Conservation (phyloP, 345 rosid genomes). For the Passiflora organensis region DNA sequence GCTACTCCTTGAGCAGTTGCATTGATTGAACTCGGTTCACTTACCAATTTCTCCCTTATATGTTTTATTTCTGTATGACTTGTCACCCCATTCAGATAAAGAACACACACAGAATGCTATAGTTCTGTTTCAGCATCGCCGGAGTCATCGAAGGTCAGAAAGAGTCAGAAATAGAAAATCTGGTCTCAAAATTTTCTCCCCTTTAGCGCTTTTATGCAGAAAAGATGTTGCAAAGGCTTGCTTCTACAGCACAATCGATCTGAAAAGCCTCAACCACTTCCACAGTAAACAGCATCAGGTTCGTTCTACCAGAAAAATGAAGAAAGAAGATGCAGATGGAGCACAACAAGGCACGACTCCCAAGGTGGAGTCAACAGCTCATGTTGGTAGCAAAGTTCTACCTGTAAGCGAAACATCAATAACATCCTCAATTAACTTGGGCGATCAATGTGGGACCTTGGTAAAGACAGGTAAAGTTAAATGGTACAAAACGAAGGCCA, state of each 20-base stretch:
- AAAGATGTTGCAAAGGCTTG: conserved; percentile 56
- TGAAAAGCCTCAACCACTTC: conserved; percentile 29
- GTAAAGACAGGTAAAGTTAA: conserved; percentile 37
- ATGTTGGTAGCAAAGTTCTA: conserved; percentile 42
- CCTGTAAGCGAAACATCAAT: conserved; percentile 36
- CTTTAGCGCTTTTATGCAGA: conserved; percentile 42
- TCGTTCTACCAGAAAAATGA: conserved; percentile 40
- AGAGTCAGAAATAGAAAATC: conserved; percentile 4
- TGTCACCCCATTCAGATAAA: conserved; percentile 14
- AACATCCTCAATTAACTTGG: conserved; percentile 17
- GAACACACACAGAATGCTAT: conserved; percentile 25
- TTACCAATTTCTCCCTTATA: neutral
- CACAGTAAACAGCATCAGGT: conserved; percentile 21
- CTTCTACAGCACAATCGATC: conserved; percentile 44
- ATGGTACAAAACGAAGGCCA: conserved; percentile 44
- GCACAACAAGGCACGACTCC: conserved; percentile 15
- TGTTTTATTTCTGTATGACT: neutral
- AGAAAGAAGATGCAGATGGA: conserved; percentile 33
- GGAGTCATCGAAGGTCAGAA: conserved; percentile 22
- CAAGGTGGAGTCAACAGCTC: conserved; percentile 27
- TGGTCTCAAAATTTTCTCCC: conserved; percentile 16
- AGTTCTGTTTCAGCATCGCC: conserved; percentile 14
- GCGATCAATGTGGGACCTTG: conserved; percentile 16
- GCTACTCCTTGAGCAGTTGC: neutral
- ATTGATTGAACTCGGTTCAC: neutral